phyloP scores from a whole-genome alignment of 371 early-diverging fungal species.

The Ordospora pajunii region DNA sequence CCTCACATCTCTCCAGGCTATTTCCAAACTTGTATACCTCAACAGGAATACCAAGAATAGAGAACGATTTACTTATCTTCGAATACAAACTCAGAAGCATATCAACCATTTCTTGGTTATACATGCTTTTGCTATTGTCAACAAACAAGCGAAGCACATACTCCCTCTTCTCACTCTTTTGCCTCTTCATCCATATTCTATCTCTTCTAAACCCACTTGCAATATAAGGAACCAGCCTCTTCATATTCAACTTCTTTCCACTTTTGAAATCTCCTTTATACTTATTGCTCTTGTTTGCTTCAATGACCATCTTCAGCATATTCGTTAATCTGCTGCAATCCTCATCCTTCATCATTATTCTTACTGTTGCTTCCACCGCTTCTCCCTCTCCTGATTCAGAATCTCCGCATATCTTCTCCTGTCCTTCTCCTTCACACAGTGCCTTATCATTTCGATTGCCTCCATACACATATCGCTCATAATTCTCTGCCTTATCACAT shows the following conservation, averaged over 20 bases:
- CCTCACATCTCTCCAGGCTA: neutral
- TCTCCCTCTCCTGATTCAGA: conserved; percentile 24
- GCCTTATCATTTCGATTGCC: conserved; percentile 31
- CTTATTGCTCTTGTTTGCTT: conserved; percentile 84
- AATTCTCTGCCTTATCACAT: conserved; percentile 41
- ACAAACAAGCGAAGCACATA: conserved; percentile 94
- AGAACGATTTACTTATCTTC: conserved; percentile 36
- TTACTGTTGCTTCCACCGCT: conserved; percentile 2
- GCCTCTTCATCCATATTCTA: conserved; percentile 96
- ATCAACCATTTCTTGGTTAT: conserved; percentile 43
- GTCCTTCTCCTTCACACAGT: conserved; percentile 44
- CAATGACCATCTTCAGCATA: conserved; percentile 83
- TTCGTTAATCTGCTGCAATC: conserved; percentile 42
- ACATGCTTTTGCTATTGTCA: conserved; percentile 94
- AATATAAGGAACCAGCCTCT: conserved; percentile 94
- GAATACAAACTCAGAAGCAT: conserved; percentile 25
- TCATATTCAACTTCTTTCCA: conserved; percentile 98
- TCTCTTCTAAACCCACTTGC: conserved; percentile 94
- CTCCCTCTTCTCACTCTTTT: conserved; percentile 84
- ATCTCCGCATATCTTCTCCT: conserved; percentile 44
- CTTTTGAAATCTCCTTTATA: conserved; percentile 94
- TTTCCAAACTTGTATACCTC: conserved; percentile 55
- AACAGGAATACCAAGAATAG: conserved; percentile 50
- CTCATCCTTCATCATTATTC: neutral
- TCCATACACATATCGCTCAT: conserved; percentile 49